Base-by-base conservation (phyloP, 31 red algal genomes). In the Odonthalia washingtoniensis region DNA sequence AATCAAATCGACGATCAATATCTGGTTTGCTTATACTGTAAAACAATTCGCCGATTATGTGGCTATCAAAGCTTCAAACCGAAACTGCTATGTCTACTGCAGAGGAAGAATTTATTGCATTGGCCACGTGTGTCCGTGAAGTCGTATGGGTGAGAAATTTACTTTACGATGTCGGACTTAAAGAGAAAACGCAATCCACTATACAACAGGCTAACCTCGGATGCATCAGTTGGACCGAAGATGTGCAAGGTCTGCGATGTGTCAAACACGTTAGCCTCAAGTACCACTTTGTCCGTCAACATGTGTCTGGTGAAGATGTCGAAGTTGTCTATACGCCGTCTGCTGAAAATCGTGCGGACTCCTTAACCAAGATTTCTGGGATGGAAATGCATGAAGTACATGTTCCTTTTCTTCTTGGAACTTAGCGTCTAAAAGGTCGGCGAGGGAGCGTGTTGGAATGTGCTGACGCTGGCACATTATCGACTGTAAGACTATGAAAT, bases 181-280 rank as follows among this genome's bases (percentile, higher is more conserved):
- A 6, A 34, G 27, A 43, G 5, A 36, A 33, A 74, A 18, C 28
- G 82, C 31, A 61, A 37, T 30, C 65, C 26, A 31, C 26, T 30
- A 53, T 85, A 31, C 64, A 36, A 26, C 67, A 85, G 28, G 82
- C 73, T 49, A 85, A 60, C 46, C 16, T 74, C 3, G 82, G 82
- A 27, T 5, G 64, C n/a, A 83, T 83, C 32, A 18, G 24, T 46
- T 83, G 63, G 80, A 41, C 80, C 4, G 39, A 45, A 40, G 28
- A 70, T 4, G 28, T 44, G 16, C 44, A 52, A 18, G 67, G 82
- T 31, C 41, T 73, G 40, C 82, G 66, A 18, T 49, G n/a, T 34
- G 82, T 62, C 18, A 85, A 74, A 45, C 82, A 85, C 46, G 40
- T 85, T 35, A 70, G 44, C 17, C 38, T 85, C 40, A 34, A 53